Evolutionary conservation across 768 basidiomycete species (phyloP).

Genomic region (Leccinum imitatum): DNA sequence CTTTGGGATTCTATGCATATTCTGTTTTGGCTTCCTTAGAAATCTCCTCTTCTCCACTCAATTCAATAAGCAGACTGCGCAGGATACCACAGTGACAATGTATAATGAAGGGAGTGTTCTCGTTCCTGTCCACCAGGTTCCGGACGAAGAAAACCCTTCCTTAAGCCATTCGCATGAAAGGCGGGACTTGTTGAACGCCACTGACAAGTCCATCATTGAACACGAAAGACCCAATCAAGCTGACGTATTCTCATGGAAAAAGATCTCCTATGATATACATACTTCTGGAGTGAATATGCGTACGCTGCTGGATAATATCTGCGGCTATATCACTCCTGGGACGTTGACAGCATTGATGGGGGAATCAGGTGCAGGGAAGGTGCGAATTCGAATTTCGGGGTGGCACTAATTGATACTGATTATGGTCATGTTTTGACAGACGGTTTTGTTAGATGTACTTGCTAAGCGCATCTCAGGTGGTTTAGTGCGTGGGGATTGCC

Average conservation of each 20-base stretch:
- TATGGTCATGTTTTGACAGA: constrained; percentile 32
- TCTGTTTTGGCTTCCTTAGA: constrained; percentile 39
- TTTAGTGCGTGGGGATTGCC: constrained; percentile 48
- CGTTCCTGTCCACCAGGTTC: not conserved
- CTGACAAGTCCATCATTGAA: not conserved
- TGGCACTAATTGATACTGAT: not conserved
- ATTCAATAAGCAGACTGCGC: constrained; percentile 27
- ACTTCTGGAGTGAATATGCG: constrained; percentile 36
- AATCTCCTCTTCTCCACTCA: constrained; percentile 39
- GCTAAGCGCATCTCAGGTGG: constrained; percentile 50
- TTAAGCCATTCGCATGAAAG: not conserved
- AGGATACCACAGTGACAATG: constrained; percentile 32
- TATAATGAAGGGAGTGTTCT: constrained; percentile 15
- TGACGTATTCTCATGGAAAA: constrained; percentile 77
- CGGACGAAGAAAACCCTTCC: constrained; percentile 19
- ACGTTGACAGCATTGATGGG: constrained; percentile 55
- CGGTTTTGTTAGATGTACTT: constrained; percentile 57
- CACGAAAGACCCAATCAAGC: constrained; percentile 27
- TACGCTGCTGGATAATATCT: constrained; percentile 44
- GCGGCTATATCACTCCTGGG: constrained; percentile 51
- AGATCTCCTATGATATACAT: constrained; percentile 65
- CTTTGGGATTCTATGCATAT: constrained; percentile 43
- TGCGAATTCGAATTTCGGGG: not conserved
- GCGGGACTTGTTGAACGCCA: too few relatives aligned
- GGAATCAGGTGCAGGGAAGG: constrained; percentile 35